Evolutionary conservation across 768 basidiomycete species (phyloP).

Genomic region (Rhizopogon sp.): DNA sequence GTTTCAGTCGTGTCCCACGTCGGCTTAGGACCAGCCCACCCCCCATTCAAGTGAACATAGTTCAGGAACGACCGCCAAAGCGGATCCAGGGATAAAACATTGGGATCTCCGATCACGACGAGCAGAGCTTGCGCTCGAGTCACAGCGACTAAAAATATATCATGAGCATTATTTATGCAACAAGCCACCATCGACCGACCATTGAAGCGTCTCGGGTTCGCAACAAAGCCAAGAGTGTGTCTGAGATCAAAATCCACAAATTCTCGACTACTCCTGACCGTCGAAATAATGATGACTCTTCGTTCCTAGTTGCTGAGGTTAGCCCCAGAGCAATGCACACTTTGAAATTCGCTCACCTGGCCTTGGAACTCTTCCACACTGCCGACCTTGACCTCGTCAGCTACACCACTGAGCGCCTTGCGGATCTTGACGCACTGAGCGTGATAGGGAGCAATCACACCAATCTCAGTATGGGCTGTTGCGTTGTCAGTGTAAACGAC

Average conservation of each 20-base stretch:
- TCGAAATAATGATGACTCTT: conserved; percentile 34
- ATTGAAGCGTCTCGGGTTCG: conserved; percentile 32
- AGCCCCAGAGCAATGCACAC: neutral
- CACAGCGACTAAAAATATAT: conserved; percentile 41
- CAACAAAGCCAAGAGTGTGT: conserved; percentile 31
- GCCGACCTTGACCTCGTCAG: conserved; percentile 48
- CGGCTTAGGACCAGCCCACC: conserved; percentile 34
- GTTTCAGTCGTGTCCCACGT: conserved; percentile 14
- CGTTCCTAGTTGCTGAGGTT: conserved; percentile 25
- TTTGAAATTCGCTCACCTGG: conserved; percentile 31
- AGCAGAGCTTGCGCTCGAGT: conserved; percentile 59
- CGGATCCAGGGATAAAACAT: conserved; percentile 56
- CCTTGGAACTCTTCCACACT: conserved; percentile 68
- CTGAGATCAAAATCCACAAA: conserved; percentile 23
- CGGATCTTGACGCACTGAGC: conserved; percentile 53
- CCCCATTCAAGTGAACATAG: conserved; percentile 47
- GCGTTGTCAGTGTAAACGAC: conserved; percentile 1
- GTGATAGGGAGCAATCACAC: conserved; percentile 59
- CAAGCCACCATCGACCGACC: conserved; percentile 18
- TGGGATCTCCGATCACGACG: conserved; percentile 55
- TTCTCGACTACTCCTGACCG: conserved; percentile 31
- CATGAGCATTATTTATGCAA: neutral
- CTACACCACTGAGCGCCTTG: conserved; percentile 24
- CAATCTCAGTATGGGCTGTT: conserved; percentile 49
- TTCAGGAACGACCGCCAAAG: conserved; percentile 60